Conservation (phyloP, 2,329 filamentous ascomycete genomes). For the Fusarium siculi region DNA sequence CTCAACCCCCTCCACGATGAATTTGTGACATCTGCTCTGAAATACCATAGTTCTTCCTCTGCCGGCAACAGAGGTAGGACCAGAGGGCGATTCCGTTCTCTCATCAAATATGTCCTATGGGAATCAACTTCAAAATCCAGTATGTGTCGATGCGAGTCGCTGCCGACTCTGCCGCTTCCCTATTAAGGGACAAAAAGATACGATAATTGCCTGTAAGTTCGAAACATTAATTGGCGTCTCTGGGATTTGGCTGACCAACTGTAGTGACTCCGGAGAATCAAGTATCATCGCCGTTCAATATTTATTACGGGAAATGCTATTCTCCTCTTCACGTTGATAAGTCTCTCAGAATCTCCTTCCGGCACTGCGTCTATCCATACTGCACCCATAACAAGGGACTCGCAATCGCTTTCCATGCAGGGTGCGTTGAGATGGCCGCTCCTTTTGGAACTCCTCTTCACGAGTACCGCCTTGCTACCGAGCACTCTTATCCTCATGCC, state of each 20-base stretch:
- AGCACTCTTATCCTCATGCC: not conserved
- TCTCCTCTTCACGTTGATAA: not conserved
- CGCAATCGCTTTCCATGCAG: not conserved
- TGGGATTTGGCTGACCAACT: rapidly evolving
- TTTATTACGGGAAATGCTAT: not conserved
- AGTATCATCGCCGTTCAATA: not conserved
- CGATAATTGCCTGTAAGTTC: not conserved
- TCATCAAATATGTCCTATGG: not conserved
- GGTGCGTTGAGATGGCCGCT: not conserved
- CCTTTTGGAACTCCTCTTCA: not conserved
- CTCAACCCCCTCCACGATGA: not conserved
- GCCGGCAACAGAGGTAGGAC: not conserved
- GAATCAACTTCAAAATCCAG: conserved; percentile 5
- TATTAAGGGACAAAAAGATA: not conserved
- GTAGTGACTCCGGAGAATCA: not conserved
- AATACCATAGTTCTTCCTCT: not conserved
- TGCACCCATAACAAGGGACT: not conserved
- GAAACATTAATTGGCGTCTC: rapidly evolving
- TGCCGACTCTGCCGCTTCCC: conserved; percentile 10
- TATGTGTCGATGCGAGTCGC: conserved; percentile 2
- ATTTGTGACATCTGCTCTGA: rapidly evolving
- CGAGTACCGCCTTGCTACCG: not conserved
- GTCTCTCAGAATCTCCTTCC: not conserved
- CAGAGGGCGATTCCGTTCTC: not conserved
- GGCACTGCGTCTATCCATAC: not conserved